Evolutionary conservation across 2,329 filamentous ascomycete genomes (phyloP).

Genomic region (Sporothrix schenckii): DNA sequence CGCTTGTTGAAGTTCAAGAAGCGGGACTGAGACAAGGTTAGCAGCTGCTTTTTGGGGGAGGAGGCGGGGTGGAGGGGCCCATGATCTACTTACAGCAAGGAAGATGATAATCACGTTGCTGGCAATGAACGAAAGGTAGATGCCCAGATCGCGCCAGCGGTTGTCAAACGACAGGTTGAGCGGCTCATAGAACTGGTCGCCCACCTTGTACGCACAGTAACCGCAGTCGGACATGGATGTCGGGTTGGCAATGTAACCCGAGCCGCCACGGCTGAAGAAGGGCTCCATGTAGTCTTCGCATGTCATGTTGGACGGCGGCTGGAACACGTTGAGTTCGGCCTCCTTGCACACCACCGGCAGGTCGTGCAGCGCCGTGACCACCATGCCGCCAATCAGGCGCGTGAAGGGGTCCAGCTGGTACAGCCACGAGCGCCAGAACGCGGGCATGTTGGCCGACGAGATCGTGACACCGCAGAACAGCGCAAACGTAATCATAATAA

Average conservation of each 20-base stretch:
- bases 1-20: constrained; percentile 59
- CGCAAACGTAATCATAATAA: constrained; percentile 78
- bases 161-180: constrained; percentile 67
- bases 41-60: background rate
- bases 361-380: constrained; percentile 74
- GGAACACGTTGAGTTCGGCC: constrained; percentile 68
- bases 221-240: constrained; percentile 69
- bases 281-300: constrained; percentile 75
- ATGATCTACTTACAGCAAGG: constrained; percentile 51
- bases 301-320: constrained; percentile 63
- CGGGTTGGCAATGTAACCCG: constrained; percentile 69
- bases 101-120: constrained; percentile 71
- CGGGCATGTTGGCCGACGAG: constrained; percentile 73
- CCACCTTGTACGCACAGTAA: constrained; percentile 80
- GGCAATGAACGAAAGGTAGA: constrained; percentile 73
- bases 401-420: constrained; percentile 85
- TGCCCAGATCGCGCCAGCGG: constrained; percentile 82
- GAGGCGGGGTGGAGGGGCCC: no score
- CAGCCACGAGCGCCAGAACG: constrained; percentile 78
- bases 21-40: constrained; percentile 47
- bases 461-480: constrained; percentile 89
- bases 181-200: constrained; percentile 75
- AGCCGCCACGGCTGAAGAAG: constrained; percentile 69
- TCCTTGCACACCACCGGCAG: constrained; percentile 63
- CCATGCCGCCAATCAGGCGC: constrained; percentile 76